Conservation (phyloP, 106 monocot genomes). For the Acanthochlamys bracteata region DNA sequence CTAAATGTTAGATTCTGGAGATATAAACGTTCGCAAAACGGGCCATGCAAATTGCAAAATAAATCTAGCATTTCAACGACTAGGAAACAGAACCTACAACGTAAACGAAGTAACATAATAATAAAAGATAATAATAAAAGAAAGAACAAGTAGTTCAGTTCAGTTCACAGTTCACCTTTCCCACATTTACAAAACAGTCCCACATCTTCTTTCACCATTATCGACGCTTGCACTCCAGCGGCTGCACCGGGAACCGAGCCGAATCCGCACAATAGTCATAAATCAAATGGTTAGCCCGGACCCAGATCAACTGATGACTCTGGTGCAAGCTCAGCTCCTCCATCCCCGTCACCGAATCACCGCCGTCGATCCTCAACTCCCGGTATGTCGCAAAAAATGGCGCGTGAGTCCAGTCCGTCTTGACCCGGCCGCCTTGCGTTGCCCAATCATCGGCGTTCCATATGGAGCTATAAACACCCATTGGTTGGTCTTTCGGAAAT, state of each 20-base stretch:
- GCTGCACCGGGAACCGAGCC: background rate
- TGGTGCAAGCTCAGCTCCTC: background rate
- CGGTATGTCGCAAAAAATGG: slow-evolving; percentile 68
- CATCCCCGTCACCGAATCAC: slow-evolving; percentile 12
- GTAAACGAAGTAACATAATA: too few species aligned
- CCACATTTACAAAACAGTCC: too few species aligned
- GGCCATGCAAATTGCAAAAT: too few species aligned
- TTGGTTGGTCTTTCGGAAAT: slow-evolving; percentile 60
- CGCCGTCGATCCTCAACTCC: slow-evolving; percentile 48
- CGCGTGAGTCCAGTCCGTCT: slow-evolving; percentile 86
- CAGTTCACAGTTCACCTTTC: too few species aligned
- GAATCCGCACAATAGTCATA: background rate
- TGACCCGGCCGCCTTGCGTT: slow-evolving; percentile 80
- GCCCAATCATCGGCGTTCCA: slow-evolving; percentile 99
- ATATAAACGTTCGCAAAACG: too few species aligned
- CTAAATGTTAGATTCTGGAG: too few species aligned
- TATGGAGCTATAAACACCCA: slow-evolving; percentile 83
- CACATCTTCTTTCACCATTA: too few species aligned
- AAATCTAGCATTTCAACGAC: too few species aligned
- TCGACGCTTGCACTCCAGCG: background rate
- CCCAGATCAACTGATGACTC: background rate
- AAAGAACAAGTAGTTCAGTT: too few species aligned
- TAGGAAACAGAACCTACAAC: too few species aligned
- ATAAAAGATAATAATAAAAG: too few species aligned
- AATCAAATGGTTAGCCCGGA: background rate